Percentiles rank a stretch among this genome's conserved stretches.
These are phyloP conservation scores for Entamoeba moshkovskii DNA, from an alignment of 208 protist species.

Conservation along the genomic window DNA sequence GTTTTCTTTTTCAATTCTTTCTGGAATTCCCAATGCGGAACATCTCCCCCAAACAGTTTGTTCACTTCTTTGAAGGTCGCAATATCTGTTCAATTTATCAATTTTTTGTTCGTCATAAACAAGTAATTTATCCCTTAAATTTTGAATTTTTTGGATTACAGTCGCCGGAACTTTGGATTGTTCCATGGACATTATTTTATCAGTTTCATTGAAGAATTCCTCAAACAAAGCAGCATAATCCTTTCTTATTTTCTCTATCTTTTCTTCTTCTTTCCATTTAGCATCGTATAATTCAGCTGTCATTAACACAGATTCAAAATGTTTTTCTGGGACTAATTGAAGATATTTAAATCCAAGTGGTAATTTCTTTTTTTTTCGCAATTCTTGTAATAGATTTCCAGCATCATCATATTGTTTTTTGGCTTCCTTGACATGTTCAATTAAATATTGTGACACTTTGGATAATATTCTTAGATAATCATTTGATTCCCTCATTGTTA, in stretches of 20 bases:
- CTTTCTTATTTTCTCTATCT: not conserved
- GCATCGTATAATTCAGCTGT: not conserved
- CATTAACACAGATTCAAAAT: not conserved
- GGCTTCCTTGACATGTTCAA: not conserved
- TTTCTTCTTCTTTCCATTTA: not conserved
- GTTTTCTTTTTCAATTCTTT: too few species aligned
- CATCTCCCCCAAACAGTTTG: not conserved
- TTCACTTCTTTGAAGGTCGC: not conserved
- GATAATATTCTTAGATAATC: not conserved
- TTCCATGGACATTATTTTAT: not conserved
- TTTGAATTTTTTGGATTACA: too few species aligned
- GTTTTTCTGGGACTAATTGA: not conserved
- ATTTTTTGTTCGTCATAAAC: not conserved
- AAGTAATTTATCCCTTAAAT: not conserved
- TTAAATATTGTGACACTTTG: not conserved
- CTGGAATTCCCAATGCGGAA: too few species aligned
- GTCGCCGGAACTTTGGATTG: not conserved
- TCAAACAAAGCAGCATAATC: not conserved
- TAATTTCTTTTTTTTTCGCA: not conserved
- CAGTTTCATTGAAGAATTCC: not conserved
- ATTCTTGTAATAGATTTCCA: not conserved
- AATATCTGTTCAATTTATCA: not conserved
- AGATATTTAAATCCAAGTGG: not conserved
- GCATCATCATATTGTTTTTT: not conserved
- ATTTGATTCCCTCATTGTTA: not conserved